A percentile compares a stretch with the other conserved stretches of the same genome.
Evolutionary conservation across 1,284 basidiomycete genomes (phyloP).

Genomic region (Tilletia caries): DNA sequence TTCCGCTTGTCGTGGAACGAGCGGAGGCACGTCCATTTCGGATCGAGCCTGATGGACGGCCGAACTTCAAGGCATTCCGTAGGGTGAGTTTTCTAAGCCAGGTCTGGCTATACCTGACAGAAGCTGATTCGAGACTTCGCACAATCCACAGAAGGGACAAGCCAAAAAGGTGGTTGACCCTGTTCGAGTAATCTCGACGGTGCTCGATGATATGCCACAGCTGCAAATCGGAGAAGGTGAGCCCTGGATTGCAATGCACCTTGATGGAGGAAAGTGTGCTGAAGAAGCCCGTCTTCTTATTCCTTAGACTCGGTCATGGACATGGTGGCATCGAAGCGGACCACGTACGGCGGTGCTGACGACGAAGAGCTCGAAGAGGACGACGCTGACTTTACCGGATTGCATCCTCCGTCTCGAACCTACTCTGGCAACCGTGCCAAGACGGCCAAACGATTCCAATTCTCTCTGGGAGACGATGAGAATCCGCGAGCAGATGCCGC

Average conservation of each 20-base stretch:
- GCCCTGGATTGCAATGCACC: not conserved
- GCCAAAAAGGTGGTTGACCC: not conserved
- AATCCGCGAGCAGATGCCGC: not conserved
- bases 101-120: not conserved
- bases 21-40: not conserved
- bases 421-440: not conserved
- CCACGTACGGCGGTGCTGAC: not conserved
- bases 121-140: not conserved
- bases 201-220: not conserved
- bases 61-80: conserved; percentile 24
- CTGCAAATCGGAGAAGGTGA: conserved; percentile 10
- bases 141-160: not conserved
- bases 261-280: not conserved
- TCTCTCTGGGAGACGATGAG: not conserved
- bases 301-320: not conserved
- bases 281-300: not conserved
- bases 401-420: not conserved
- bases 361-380: not conserved
- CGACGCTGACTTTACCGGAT: conserved; percentile 4
- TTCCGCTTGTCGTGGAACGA: conserved; percentile 29
- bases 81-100: not conserved
- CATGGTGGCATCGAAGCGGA: not conserved
- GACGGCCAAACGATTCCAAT: not conserved
- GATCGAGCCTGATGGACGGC: conserved; percentile 7
- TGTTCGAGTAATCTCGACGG: not conserved